A percentile compares a stretch with the other conserved stretches of the same genome.
Conservation (phyloP, 73 alveolate genomes). For the Paramecium bursaria region DNA sequence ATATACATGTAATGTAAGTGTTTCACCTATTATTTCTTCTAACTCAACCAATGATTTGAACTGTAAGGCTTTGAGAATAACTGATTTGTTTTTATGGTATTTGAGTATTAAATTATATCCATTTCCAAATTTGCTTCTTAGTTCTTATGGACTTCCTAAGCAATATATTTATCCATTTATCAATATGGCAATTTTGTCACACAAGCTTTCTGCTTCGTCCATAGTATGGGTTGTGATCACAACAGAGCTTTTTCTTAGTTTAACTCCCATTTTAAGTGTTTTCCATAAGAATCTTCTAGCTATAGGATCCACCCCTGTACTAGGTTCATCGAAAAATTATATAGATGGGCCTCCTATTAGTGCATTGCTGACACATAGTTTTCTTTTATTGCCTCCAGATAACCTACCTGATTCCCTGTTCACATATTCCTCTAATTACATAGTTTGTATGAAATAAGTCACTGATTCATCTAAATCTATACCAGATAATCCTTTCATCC, state of each 20-base stretch:
- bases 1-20: no score
- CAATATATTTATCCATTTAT: slow-evolving; percentile 81
- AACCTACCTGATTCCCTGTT: slow-evolving; percentile 78
- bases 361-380: slow-evolving; percentile 90
- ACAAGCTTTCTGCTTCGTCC: slow-evolving; percentile 91
- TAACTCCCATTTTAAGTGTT: slow-evolving; percentile 27
- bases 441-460: slow-evolving; percentile 73
- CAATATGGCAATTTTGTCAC: slow-evolving; percentile 88
- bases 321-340: slow-evolving; percentile 93
- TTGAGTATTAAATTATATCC: slow-evolving; percentile 75
- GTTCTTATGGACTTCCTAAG: slow-evolving; percentile 78
- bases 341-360: slow-evolving; percentile 93
- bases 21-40: no score
- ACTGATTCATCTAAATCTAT: slow-evolving; percentile 66
- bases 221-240: slow-evolving; percentile 87
- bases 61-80: no score
- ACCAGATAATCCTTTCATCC: slow-evolving; percentile 75
- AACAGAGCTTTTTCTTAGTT: slow-evolving; percentile 68
- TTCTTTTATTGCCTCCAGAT: slow-evolving; percentile 98
- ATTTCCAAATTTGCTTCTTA: slow-evolving; percentile 80
- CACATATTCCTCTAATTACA: slow-evolving; percentile 80
- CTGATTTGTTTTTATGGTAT: not conserved
- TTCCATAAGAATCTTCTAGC: slow-evolving; percentile 76
- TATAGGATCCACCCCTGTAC: slow-evolving; percentile 91
- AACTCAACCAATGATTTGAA: no score